phyloP scores from a whole-genome alignment of 257 asterid species.

The Solanum etuberosum region DNA sequence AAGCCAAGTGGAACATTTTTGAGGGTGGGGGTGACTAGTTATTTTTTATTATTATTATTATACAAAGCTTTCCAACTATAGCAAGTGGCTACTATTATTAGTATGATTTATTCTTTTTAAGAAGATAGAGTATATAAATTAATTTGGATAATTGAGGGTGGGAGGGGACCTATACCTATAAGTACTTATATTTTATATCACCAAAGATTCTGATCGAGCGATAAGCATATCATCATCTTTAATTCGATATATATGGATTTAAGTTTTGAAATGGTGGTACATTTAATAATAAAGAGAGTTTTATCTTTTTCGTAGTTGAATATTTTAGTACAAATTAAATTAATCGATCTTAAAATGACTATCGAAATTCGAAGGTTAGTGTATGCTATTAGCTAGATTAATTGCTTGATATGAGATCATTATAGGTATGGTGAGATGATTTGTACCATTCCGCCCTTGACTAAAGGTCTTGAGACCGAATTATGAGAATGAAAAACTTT shows the following conservation, averaged over 20 bases:
- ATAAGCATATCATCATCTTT: neutral
- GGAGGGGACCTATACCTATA: neutral
- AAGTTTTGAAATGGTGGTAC: fast-evolving
- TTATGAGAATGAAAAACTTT: fast-evolving
- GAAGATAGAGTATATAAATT: neutral
- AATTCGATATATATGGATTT: neutral
- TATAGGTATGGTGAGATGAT: neutral
- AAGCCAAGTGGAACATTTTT: neutral
- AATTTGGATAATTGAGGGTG: neutral
- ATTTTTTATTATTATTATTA: neutral
- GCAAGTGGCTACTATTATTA: neutral
- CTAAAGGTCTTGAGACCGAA: fast-evolving
- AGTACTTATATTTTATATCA: neutral
- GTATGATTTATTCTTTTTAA: neutral
- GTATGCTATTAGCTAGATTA: neutral
- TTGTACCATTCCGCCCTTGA: neutral
- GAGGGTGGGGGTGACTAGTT: neutral
- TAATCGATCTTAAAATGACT: neutral
- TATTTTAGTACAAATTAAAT: neutral
- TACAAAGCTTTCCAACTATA: neutral
- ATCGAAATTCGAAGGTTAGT: neutral
- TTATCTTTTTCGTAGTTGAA: neutral
- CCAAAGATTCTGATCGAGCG: fast-evolving
- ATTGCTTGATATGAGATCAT: neutral
- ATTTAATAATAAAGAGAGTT: neutral